Base-by-base conservation (phyloP, 2,329 filamentous ascomycete genomes). In the Intubia oerlemansii region DNA sequence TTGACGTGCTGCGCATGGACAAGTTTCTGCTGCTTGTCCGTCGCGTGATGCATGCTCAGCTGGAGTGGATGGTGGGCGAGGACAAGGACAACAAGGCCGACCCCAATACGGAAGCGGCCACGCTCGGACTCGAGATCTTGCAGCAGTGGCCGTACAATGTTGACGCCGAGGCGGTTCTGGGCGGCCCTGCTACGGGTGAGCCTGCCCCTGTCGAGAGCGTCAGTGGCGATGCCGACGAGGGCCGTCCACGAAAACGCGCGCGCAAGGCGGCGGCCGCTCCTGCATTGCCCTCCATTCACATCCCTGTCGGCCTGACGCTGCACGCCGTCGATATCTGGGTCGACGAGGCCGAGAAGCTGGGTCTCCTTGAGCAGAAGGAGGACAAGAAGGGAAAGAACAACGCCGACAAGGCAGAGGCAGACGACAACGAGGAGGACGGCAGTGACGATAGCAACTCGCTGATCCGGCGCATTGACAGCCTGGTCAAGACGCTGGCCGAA, bases 271-370 rank as follows among this genome's bases (percentile, higher is more conserved):
- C 13, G 19, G 18, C 17, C 18, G n/a, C 8, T 8, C 19, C 19
- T n/a, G n/a, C n/a, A n/a, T 8, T 21, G 19, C 27, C 18, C 9
- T 8, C 28, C 3, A 21, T 45, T 12, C 39, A 35, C 30, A 66
- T 90, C 1, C 77, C 85, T 0, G 77, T 88, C 40, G 88, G 88
- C 0, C 46, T 98, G 47, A 57, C 81, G 36, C 71, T 91, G 48
- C 88, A 98, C 51, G 65, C 84, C 10, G 50, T 91, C 37, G 88
- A 98, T 53, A 64, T 95, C 30, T 95, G 78, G 68, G 64, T 91
- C 7, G 88, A 62, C 39, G 57, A 56, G 12, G 40, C 43, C 4
- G 48, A 46, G 25, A 53, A 52, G 44, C 43, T 48, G 5, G 50
- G 45, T 1, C 37, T 47, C 18, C 24, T 28, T 22, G 26, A 14